Evolutionary conservation across 2,329 filamentous ascomycete genomes (phyloP), one percentile per base, ranked within the genome.

Genomic region (Ascochyta koolunga): DNA sequence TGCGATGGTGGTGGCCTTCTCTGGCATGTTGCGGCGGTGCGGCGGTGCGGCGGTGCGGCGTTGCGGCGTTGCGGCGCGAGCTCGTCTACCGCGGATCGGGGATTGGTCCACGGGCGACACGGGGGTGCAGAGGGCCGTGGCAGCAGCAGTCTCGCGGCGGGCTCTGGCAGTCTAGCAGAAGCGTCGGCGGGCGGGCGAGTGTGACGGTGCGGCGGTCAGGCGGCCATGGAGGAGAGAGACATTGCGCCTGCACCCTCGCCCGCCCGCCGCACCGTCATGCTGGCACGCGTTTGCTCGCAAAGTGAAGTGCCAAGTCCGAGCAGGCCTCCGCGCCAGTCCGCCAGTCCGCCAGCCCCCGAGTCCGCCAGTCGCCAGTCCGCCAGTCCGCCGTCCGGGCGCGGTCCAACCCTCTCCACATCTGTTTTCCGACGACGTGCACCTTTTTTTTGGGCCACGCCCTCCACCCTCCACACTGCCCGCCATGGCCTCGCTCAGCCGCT

Each of bases 1-100:
- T 66, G 91, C 91, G 67, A 95, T 89, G 7, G 89, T 92, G 54
- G 91, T 83, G 50, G 87, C 87, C 79, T 89, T 92, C 72, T 95
- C 90, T 68, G 89, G 90, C 90, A 95, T 93, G 65, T n/a, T n/a
- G n/a, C n/a, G n/a, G n/a, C n/a, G n/a, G n/a, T n/a, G n/a, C n/a
- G n/a, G n/a, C n/a, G n/a, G n/a, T n/a, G n/a, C n/a, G n/a, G n/a
- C n/a, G n/a, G n/a, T n/a, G n/a, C n/a, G n/a, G n/a, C n/a, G n/a
- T n/a, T n/a, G n/a, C n/a, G n/a, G n/a, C 3, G 2, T 66, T 67
- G 70, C 60, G 59, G 64, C 59, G 66, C 52, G 49, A 36, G 56
- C 62, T 39, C 22, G 22, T 24, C 22, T 24, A 24, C 22, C 22
- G 22, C 22, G 22, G 56, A 42, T 54, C 59, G 55, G 46, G 62